Evolutionary conservation across 2,329 filamentous ascomycete genomes (phyloP).

Genomic region (Pseudopyricularia cyperi): DNA sequence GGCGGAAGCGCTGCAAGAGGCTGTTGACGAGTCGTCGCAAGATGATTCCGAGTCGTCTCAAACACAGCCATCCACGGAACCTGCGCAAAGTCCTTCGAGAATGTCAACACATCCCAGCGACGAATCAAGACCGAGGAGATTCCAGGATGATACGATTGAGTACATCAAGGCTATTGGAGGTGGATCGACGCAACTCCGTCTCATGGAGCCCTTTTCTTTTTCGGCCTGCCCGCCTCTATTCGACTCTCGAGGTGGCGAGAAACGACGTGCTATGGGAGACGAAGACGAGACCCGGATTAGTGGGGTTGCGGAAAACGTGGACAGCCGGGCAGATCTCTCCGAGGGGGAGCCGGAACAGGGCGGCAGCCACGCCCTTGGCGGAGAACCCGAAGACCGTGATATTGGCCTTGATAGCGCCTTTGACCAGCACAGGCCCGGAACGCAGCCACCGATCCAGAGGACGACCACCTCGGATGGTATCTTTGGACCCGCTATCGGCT

Average conservation of each 20-base stretch:
- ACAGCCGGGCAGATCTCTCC: slow-evolving; percentile 33
- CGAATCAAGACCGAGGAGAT: slow-evolving; percentile 4
- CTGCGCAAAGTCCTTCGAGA: not conserved
- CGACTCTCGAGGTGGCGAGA: slow-evolving; percentile 69
- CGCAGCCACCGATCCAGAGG: slow-evolving; percentile 68
- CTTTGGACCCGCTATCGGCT: slow-evolving; percentile 38
- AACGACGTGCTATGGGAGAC: slow-evolving; percentile 64
- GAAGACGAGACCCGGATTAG: slow-evolving; percentile 43
- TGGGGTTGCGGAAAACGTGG: slow-evolving; percentile 10
- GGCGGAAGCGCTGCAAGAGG: slow-evolving; percentile 34
- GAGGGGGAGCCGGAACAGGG: slow-evolving; percentile 74
- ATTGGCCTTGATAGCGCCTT: slow-evolving; percentile 33
- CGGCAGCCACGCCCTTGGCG: slow-evolving; percentile 75
- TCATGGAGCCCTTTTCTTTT: not conserved
- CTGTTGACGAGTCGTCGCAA: slow-evolving; percentile 19
- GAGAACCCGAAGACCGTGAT: slow-evolving; percentile 78
- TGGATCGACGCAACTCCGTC: not conserved
- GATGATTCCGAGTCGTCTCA: slow-evolving; percentile 9
- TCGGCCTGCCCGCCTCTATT: slow-evolving; percentile 59
- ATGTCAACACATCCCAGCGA: not conserved
- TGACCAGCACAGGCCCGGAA: slow-evolving; percentile 49
- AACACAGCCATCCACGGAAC: slow-evolving; percentile 9
- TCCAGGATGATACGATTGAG: slow-evolving; percentile 8
- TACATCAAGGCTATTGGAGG: not conserved
- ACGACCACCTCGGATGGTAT: slow-evolving; percentile 32